phyloP scores from a whole-genome alignment of 306 rosid species.

The Phaseolus lunatus region DNA sequence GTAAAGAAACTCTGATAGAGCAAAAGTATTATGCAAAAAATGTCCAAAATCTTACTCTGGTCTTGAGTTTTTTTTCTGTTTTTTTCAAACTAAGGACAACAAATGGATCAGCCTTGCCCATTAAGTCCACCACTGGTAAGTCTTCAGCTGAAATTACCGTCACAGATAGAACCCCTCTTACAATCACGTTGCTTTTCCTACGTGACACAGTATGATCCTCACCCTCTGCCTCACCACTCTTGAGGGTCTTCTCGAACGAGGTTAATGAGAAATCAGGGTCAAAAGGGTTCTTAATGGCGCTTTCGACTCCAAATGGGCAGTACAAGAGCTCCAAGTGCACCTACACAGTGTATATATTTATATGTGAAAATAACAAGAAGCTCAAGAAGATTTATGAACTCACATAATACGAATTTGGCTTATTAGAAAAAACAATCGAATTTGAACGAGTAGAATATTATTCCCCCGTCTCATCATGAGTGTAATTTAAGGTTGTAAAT shows the following conservation, averaged over 20 bases:
- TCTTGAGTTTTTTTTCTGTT: slow-evolving; percentile 72
- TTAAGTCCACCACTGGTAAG: slow-evolving; percentile 75
- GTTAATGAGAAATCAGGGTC: slow-evolving; percentile 71
- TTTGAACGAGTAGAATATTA: slow-evolving; percentile 2
- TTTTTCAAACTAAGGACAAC: slow-evolving; percentile 81
- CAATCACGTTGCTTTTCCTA: slow-evolving; percentile 74
- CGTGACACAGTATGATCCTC: slow-evolving; percentile 45
- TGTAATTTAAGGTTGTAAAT: too few species aligned
- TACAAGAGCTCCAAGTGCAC: slow-evolving; percentile 96
- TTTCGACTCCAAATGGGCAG: slow-evolving; percentile 71
- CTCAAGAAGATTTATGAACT: slow-evolving; percentile 11
- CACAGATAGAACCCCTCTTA: slow-evolving; percentile 89
- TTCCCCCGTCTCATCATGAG: too few species aligned
- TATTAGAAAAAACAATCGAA: background rate
- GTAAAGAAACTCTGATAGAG: background rate
- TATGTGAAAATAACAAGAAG: background rate
- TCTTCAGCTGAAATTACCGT: slow-evolving; percentile 92
- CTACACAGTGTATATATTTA: slow-evolving; percentile 45
- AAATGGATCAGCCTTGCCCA: slow-evolving; percentile 96
- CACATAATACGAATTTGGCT: background rate
- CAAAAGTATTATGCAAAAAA: background rate
- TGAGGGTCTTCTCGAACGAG: slow-evolving; percentile 72
- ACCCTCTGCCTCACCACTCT: slow-evolving; percentile 47
- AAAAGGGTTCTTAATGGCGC: slow-evolving; percentile 60
- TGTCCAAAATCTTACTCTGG: slow-evolving; percentile 71